phyloP scores from a whole-genome alignment of 2,329 filamentous ascomycete genomes.

The Aureobasidium leucospermi region DNA sequence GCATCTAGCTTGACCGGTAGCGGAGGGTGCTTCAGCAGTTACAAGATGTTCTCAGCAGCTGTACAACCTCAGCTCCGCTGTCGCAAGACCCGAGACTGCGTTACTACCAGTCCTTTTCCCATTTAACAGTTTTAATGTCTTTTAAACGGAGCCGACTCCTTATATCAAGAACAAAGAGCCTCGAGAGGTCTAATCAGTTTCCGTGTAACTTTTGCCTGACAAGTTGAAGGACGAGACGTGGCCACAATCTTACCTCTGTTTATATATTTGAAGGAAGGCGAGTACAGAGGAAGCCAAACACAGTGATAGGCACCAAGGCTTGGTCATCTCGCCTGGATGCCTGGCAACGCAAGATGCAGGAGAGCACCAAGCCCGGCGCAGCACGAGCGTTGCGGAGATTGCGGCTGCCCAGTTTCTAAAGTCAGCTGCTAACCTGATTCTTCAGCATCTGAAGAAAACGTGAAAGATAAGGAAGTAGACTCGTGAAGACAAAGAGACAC shows the following conservation, averaged over 20 bases:
- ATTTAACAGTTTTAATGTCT: no score
- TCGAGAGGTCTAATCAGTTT: not conserved
- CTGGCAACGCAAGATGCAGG: constrained; percentile 5
- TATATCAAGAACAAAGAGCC: not conserved
- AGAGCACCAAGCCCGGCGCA: not conserved
- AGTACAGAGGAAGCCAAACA: not conserved
- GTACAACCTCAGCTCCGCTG: not conserved
- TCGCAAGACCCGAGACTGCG: not conserved
- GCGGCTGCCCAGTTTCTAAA: not conserved
- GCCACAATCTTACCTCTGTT: not conserved
- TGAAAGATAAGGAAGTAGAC: not conserved
- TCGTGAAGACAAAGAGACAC: not conserved
- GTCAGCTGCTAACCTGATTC: not conserved
- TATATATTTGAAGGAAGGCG: not conserved
- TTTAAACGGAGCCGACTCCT: not conserved
- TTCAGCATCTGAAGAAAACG: constrained; percentile 7
- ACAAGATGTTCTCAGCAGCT: not conserved
- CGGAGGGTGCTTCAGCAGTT: not conserved
- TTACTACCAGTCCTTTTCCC: not conserved
- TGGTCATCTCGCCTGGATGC: not conserved
- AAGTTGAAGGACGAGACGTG: not conserved
- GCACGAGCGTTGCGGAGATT: constrained; percentile 3
- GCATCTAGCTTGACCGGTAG: not conserved
- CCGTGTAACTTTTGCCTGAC: not conserved
- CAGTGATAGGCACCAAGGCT: not conserved